Evolutionary conservation across 331 rosid genomes (phyloP), one percentile per base, ranked within the genome.

Genomic region (Telfairia occidentalis): DNA sequence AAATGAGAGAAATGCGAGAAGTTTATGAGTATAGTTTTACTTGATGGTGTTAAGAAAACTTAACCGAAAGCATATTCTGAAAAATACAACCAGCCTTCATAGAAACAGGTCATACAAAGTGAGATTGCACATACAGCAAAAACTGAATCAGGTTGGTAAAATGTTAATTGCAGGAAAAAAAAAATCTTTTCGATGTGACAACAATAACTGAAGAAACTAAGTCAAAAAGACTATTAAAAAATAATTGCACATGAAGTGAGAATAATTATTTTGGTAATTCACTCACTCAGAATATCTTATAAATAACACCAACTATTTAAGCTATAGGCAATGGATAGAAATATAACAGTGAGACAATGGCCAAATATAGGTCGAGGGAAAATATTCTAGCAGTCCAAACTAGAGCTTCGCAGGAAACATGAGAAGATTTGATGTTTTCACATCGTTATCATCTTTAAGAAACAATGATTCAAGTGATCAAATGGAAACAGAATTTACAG

Each of bases 1-100:
- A 85, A 46, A 64, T 29, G 58, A 19, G 48, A 52, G 48, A 70
- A 70, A 52, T n/a, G 43, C 24, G n/a, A 48, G 61, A 30, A 72
- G 29, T 73, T 71, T 26, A 69, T 42, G 38, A 2, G 73, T 38
- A 38, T 12, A 46, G 26, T 43, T 28, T 50, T 49, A 53, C 48
- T 73, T 35, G 24, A 30, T 50, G 24, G n/a, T 50, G 48, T 73
- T 35, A 49, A n/a, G 29, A 63, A 35, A 63, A n/a, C 29, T 1
- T 18, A 34, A 34, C 15, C 32, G 2, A 50, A 72, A 72, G 64
- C 58, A 50, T 35, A 71, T 49, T 7, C 40, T 2, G 15, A 65
- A 9, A 57, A 57, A 43, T 24, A 69, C 54, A 69, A 40, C 28
- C 7, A 69, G 38, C 7, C 9, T 67, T 23, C 54, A 42, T 5